Percentiles rank a stretch among this genome's conserved stretches.
phyloP scores from a whole-genome alignment of 208 protist genomes.

The Trypanosoma melophagium region DNA sequence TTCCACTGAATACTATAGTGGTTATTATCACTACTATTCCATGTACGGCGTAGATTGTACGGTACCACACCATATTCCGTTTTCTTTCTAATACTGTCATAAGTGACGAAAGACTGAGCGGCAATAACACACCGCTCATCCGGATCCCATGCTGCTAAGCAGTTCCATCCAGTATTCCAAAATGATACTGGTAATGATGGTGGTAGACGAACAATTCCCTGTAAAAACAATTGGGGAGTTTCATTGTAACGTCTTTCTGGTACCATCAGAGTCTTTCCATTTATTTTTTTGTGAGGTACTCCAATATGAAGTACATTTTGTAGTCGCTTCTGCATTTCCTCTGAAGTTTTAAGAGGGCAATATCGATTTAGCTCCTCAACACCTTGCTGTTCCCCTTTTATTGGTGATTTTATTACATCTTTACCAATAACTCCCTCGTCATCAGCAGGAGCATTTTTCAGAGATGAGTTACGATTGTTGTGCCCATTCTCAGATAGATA shows the following conservation, averaged over 20 bases:
- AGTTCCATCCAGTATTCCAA: conserved; percentile 1
- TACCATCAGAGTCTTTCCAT: neutral
- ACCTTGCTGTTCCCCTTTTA: no score
- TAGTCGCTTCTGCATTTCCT: neutral
- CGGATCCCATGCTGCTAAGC: neutral
- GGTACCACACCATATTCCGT: conserved; percentile 9
- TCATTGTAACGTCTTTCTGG: neutral
- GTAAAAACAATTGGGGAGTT: neutral
- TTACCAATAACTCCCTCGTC: no score
- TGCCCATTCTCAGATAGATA: no score
- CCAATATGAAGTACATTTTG: neutral
- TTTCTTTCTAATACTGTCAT: conserved; percentile 10
- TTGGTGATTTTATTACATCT: no score
- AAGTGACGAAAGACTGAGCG: neutral
- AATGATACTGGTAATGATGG: neutral
- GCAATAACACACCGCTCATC: conserved; percentile 1
- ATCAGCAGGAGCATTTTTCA: no score
- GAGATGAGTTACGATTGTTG: no score
- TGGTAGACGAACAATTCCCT: neutral
- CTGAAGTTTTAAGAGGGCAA: no score
- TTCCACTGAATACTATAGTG: neutral
- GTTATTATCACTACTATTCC: neutral
- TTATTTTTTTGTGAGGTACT: conserved; percentile 12
- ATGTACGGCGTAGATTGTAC: neutral
- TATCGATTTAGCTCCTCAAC: no score